A percentile compares a stretch with the other conserved stretches of the same genome.
phyloP scores from a whole-genome alignment of 805 yeast species.

The Metschnikowia santaceciliae region DNA sequence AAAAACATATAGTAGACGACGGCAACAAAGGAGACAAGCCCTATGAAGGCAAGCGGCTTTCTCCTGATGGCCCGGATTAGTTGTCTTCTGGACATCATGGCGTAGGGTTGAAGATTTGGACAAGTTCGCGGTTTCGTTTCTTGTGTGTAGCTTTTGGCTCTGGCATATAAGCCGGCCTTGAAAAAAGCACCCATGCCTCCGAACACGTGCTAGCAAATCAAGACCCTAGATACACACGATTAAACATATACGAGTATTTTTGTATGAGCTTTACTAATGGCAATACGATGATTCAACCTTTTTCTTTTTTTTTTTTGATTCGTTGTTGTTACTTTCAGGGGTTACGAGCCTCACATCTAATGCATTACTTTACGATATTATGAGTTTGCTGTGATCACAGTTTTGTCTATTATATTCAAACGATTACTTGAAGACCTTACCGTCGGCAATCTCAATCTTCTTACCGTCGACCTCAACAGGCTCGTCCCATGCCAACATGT shows the following conservation, averaged over 20 bases:
- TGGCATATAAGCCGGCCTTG: slow-evolving; percentile 1
- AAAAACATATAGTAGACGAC: slow-evolving; percentile 41
- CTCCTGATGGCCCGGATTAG: slow-evolving; percentile 54
- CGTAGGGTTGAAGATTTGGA: not conserved
- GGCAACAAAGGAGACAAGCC: slow-evolving; percentile 43
- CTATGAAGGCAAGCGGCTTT: slow-evolving; percentile 47
- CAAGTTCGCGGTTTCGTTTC: not conserved
- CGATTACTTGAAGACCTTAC: slow-evolving; percentile 89
- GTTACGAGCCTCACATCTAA: too few species aligned
- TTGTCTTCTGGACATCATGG: slow-evolving; percentile 17
- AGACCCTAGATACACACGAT: too few species aligned
- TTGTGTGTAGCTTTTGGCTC: not conserved
- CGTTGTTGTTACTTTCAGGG: too few species aligned
- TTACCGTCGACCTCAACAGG: slow-evolving; percentile 80
- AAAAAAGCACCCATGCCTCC: not conserved
- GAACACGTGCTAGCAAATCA: too few species aligned
- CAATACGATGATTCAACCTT: too few species aligned
- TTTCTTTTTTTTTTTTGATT: too few species aligned
- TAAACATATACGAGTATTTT: too few species aligned
- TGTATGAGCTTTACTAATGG: too few species aligned
- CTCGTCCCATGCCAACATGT: slow-evolving; percentile 98
- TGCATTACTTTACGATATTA: too few species aligned
- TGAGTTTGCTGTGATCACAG: not conserved
- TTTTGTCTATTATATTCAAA: not conserved
- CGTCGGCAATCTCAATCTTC: slow-evolving; percentile 87